Conservation (phyloP, 768 basidiomycete genomes). For the Lactifluus subvellereus region DNA sequence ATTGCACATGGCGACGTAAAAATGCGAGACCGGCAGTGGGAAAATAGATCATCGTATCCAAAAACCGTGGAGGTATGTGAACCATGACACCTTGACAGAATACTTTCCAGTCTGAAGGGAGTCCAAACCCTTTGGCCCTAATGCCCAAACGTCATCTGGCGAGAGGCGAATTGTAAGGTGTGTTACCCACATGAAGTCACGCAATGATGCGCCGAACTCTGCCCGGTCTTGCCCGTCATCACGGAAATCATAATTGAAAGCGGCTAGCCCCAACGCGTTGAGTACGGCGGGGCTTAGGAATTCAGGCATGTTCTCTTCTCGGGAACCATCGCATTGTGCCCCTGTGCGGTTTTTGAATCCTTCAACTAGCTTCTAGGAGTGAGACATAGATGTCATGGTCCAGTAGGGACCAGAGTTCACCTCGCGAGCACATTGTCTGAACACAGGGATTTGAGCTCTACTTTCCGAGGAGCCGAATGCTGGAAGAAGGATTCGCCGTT, state of each 20-base stretch:
- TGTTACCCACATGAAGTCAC: conserved; percentile 15
- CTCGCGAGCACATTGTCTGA: conserved; percentile 17
- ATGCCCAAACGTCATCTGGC: not conserved
- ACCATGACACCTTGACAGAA: conserved; percentile 18
- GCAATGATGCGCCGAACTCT: conserved; percentile 12
- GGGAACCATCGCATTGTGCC: not conserved
- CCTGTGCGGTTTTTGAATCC: not conserved
- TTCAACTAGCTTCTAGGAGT: conserved; percentile 2
- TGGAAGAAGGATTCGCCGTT: conserved; percentile 12
- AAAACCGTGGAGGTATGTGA: conserved; percentile 5
- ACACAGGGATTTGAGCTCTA: conserved; percentile 11
- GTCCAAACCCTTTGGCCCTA: conserved; percentile 22
- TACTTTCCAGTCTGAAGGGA: conserved; percentile 19
- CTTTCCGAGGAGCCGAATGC: conserved; percentile 14
- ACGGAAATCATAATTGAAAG: conserved; percentile 18
- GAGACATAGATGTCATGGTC: not conserved
- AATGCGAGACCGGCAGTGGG: conserved; percentile 18
- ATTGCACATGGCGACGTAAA: conserved; percentile 13
- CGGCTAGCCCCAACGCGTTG: conserved; percentile 16
- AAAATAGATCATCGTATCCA: conserved; percentile 11
- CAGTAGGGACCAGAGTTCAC: not conserved
- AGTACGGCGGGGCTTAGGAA: conserved; percentile 15
- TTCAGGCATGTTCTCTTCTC: conserved; percentile 14
- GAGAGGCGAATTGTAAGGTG: not conserved
- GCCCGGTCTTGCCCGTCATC: conserved; percentile 10